A percentile compares a stretch with the other conserved stretches of the same genome.
phyloP scores from a whole-genome alignment of 352 stramenopile genomes.

The Phytophthora melonis region DNA sequence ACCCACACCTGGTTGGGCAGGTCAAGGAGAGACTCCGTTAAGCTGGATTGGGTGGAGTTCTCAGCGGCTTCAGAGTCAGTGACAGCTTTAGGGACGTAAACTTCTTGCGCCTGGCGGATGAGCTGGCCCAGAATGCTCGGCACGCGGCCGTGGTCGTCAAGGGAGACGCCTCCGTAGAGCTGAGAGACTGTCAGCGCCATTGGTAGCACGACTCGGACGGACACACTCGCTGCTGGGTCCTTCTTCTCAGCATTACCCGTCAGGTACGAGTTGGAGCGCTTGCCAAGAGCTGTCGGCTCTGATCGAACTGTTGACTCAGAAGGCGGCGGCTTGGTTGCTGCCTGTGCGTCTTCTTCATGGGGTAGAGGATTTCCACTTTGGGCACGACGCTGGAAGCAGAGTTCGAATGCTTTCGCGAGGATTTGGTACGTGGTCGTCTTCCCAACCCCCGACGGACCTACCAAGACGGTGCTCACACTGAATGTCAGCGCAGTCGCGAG shows the following conservation, averaged over 20 bases:
- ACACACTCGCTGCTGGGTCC: neutral
- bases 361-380: neutral
- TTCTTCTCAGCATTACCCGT: slow-evolving; percentile 4
- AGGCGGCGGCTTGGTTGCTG: neutral
- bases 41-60: neutral
- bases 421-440: slow-evolving; percentile 53
- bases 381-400: slow-evolving; percentile 16
- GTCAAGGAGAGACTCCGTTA: slow-evolving; percentile 7
- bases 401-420: slow-evolving; percentile 37
- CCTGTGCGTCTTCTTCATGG: neutral
- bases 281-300: neutral
- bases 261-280: slow-evolving; percentile 19
- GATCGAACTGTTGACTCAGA: neutral
- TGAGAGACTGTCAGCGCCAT: slow-evolving; percentile 53
- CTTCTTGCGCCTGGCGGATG: slow-evolving; percentile 45
- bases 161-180: slow-evolving; percentile 52
- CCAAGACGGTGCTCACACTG: slow-evolving; percentile 34
- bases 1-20: slow-evolving; percentile 49
- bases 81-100: slow-evolving; percentile 6
- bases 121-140: slow-evolving; percentile 50
- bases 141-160: slow-evolving; percentile 44
- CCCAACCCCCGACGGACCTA: slow-evolving; percentile 39
- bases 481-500: slow-evolving; percentile 30
- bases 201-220: slow-evolving; percentile 44
- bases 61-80: neutral